These are phyloP conservation scores for Apiospora rasikravindrae DNA, from an alignment of 2,329 filamentous ascomycete genomes.

Conservation along the genomic window DNA sequence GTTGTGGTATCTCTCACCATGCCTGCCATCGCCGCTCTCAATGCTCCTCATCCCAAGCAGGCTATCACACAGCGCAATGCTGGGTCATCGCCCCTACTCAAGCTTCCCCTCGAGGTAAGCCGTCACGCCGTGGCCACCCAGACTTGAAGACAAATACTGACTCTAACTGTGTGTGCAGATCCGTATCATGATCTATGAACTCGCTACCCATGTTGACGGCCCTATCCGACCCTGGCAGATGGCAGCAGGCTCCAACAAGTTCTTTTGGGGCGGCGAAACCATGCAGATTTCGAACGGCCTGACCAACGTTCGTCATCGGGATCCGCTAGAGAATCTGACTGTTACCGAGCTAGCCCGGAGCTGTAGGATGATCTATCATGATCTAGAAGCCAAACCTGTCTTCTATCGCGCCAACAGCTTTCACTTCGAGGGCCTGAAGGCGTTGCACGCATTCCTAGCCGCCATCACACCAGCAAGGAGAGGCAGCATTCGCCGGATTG, in stretches of 20 bases:
- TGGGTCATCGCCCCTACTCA: background rate
- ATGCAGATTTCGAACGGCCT: background rate
- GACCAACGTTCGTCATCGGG: background rate
- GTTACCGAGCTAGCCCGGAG: background rate
- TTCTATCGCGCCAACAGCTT: background rate
- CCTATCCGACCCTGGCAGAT: background rate
- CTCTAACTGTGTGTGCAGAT: background rate
- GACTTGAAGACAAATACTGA: no score
- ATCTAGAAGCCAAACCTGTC: background rate
- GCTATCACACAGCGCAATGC: background rate
- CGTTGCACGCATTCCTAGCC: background rate
- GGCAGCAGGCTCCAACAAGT: background rate
- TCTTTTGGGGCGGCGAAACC: background rate
- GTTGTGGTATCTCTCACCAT: background rate
- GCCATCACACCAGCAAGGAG: background rate
- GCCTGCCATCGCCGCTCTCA: background rate
- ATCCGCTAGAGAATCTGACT: background rate
- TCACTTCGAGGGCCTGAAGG: fast-evolving
- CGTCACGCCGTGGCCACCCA: no score
- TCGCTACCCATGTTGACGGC: background rate
- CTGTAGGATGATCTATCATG: background rate
- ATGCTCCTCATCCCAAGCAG: background rate
- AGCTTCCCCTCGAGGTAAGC: background rate
- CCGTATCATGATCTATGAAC: background rate
- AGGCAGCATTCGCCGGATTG: background rate